A percentile compares a stretch with the other conserved stretches of the same genome.
Evolutionary conservation across 768 basidiomycete genomes (phyloP).

Genomic region (Pulveroboletus ravenelii): DNA sequence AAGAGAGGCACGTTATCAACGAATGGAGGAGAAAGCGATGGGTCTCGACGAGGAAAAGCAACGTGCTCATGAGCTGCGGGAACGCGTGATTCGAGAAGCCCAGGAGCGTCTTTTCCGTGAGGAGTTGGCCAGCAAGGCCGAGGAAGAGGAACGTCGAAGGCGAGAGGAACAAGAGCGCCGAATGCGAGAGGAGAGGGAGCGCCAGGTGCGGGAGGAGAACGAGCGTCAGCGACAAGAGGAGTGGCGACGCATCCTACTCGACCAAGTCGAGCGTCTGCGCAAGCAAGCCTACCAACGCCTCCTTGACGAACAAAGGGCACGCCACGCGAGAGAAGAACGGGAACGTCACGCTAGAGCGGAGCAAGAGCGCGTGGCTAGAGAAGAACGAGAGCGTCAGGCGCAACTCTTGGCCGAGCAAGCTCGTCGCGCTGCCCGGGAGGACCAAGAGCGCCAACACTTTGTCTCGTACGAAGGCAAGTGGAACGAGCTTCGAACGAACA

Average conservation of each 20-base stretch:
- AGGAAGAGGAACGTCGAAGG: conserved; percentile 11
- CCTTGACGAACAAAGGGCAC: conserved; percentile 14
- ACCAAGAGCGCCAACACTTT: conserved; percentile 12
- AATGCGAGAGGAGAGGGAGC: conserved; percentile 1
- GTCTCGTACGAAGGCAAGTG: conserved; percentile 34
- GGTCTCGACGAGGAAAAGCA: conserved; percentile 13
- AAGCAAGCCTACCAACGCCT: conserved; percentile 3
- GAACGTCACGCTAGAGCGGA: conserved; percentile 16
- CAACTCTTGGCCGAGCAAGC: conserved; percentile 19
- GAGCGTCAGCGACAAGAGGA: conserved; percentile 11
- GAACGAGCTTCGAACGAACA: conserved; percentile 29
- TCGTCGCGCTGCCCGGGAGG: conserved; percentile 6
- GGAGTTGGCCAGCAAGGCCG: conserved; percentile 5
- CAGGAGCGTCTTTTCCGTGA: conserved; percentile 14
- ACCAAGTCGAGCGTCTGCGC: conserved; percentile 11
- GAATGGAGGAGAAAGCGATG: conserved; percentile 12
- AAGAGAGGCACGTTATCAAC: conserved; percentile 1
- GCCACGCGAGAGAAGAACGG: conserved; percentile 11
- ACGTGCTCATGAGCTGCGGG: conserved; percentile 18
- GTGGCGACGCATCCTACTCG: conserved; percentile 7
- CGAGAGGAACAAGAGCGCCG: conserved; percentile 13
- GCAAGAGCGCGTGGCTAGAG: conserved; percentile 14
- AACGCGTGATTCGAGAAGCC: conserved; percentile 21
- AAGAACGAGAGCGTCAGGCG: conserved; percentile 19
- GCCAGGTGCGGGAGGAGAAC: conserved; percentile 7